These are phyloP conservation scores for Fusarium papillatum DNA, from an alignment of 2,329 filamentous ascomycete genomes.

Conservation along the genomic window DNA sequence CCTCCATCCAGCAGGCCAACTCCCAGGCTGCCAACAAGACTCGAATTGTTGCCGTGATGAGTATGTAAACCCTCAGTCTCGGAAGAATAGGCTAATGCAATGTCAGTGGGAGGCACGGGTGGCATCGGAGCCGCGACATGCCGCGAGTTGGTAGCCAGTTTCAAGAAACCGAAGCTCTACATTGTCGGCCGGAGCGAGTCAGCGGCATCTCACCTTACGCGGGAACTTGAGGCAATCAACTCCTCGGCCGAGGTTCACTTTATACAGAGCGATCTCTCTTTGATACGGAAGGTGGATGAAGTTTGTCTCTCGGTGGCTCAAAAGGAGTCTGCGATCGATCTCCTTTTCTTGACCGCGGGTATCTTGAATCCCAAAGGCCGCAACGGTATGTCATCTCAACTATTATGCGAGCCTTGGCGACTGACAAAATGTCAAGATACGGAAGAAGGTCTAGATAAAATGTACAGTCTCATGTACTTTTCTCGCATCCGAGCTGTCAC, in stretches of 20 bases:
- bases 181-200: background rate
- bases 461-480: background rate
- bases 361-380: background rate
- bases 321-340: background rate
- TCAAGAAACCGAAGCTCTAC: background rate
- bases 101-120: background rate
- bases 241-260: background rate
- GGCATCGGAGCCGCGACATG: background rate
- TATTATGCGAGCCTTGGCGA: background rate
- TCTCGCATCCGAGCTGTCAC: background rate
- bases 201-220: background rate
- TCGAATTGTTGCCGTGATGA: background rate
- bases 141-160: background rate
- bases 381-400: background rate
- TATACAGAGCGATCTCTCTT: background rate
- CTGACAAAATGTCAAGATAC: background rate
- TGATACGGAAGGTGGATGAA: background rate
- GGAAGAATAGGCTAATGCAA: background rate
- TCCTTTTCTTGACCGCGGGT: background rate
- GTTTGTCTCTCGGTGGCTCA: background rate
- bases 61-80: background rate
- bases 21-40: background rate
- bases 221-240: background rate
- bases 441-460: background rate
- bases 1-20: background rate